Base-by-base conservation (phyloP, 2,329 filamentous ascomycete species). In the Verticillium albo-atrum region DNA sequence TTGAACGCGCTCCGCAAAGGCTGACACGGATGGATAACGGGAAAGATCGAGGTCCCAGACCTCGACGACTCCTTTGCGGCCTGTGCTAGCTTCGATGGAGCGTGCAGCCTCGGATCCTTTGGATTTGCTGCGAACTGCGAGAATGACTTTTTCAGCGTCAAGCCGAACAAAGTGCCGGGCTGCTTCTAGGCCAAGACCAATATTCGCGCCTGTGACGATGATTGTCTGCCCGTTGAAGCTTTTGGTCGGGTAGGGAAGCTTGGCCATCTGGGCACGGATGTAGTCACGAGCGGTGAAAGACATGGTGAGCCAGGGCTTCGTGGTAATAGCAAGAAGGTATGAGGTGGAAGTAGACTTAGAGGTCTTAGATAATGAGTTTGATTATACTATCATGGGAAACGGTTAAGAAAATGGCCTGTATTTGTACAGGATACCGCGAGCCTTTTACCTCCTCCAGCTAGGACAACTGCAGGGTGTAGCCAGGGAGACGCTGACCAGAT, bases 41-140 rank as follows among this genome's bases (percentile, higher is more conserved):
- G 61, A 57, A 55, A 82, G 73, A 58, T 82, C 77, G 6, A 81
- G 63, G 3, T 70, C 35, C 77, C 77, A 82, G 6, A 80, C 74
- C 20, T 77, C 72, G 6, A 77, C 68, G 1, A 68, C 60, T 2
- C 62, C 63, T 2, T 30, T 32, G 4, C 42, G 9, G 6, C 57
- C 57, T 0, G 68, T 75, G 2, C 67, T 63, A 6, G 65, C 66
- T 30, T 74, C 70, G 20, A 77, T 74, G 4, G 72, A 67, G 1
- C 56, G 58, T 52, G 71, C 69, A 20, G 80, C 79, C 0, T 64
- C 70, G 10, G 77, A 68, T 50, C 74, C 79, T 53, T 76, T 77
- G 1, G 70, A 64, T 0, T 72, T 42, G 26, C 65, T 68, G 42
- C 79, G 75, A 12, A 73, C 72, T 35, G 71, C 77, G n/a, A 82